Percentiles rank a stretch among this genome's conserved stretches.
Conservation (phyloP, 2,329 filamentous ascomycete species). For the Colletotrichum siamense region DNA sequence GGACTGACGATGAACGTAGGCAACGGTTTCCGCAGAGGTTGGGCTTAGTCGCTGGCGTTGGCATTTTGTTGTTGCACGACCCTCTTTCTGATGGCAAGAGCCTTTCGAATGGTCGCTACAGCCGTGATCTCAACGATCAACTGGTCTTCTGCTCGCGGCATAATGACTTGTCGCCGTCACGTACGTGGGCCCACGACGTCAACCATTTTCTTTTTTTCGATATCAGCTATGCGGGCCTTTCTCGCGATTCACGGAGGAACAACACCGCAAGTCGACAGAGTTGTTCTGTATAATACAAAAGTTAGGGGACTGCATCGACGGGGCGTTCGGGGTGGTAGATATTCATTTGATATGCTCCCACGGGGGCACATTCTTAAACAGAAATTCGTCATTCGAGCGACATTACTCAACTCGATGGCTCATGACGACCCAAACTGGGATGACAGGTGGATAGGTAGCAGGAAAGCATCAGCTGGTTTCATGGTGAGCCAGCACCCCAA, state of each 20-base stretch:
- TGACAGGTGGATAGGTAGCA: not conserved
- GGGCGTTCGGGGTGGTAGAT: constrained; percentile 11
- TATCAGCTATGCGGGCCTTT: not conserved
- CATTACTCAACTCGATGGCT: not conserved
- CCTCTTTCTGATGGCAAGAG: not conserved
- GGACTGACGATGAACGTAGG: constrained; percentile 12
- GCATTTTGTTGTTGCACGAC: not conserved
- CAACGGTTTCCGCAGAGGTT: constrained; percentile 13
- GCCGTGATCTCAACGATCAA: not conserved
- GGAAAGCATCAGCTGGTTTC: not conserved
- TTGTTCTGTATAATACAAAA: constrained; percentile 17
- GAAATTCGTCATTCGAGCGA: not conserved
- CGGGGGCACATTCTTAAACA: not conserved
- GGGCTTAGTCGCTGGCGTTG: not conserved
- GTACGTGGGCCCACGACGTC: not conserved
- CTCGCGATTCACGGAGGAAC: not conserved
- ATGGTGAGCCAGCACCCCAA: not conserved
- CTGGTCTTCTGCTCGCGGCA: not conserved
- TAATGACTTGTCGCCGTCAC: not conserved
- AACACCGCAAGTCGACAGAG: not conserved
- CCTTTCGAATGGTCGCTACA: not conserved
- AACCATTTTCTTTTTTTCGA: not conserved
- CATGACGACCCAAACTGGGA: not conserved
- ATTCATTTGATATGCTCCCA: not conserved
- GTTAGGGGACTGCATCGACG: constrained; percentile 2